Percentiles rank a stretch among this genome's conserved stretches.
These are phyloP conservation scores for Sporothrix curviconia DNA, from an alignment of 2,329 filamentous ascomycete species.

Conservation along the genomic window DNA sequence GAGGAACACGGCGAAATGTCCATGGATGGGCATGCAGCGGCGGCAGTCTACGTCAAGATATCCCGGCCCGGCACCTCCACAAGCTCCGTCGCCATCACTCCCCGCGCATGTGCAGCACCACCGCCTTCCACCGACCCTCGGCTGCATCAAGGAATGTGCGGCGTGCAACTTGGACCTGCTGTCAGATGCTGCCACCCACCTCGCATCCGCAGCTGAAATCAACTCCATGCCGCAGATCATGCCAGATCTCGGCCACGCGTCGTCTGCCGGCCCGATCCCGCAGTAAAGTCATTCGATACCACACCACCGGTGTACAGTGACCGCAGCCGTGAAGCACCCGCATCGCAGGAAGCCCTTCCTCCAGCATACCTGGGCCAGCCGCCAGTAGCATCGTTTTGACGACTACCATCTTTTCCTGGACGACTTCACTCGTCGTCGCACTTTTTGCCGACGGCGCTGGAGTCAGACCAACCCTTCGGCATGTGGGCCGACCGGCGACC, in stretches of 20 bases:
- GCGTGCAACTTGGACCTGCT: slow-evolving; percentile 53
- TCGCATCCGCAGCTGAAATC: slow-evolving; percentile 48
- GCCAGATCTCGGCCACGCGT: slow-evolving; percentile 35
- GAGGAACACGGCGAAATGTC: slow-evolving; percentile 43
- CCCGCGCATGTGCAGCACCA: slow-evolving; percentile 8
- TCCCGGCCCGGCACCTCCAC: slow-evolving; percentile 12
- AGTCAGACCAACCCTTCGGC: slow-evolving; percentile 46
- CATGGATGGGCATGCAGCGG: slow-evolving; percentile 39
- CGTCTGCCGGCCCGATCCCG: slow-evolving; percentile 32
- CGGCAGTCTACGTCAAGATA: slow-evolving; percentile 21
- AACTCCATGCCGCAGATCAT: slow-evolving; percentile 47
- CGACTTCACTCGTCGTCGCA: slow-evolving; percentile 49
- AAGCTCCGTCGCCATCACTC: background rate
- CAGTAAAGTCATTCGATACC: slow-evolving; percentile 46
- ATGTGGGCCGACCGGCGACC: slow-evolving; percentile 42
- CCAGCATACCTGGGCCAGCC: slow-evolving; percentile 35
- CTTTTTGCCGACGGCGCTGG: slow-evolving; percentile 49
- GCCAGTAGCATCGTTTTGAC: slow-evolving; percentile 39
- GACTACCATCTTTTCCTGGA: slow-evolving; percentile 56
- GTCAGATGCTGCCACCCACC: slow-evolving; percentile 50
- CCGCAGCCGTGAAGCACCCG: slow-evolving; percentile 34
- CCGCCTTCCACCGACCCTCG: slow-evolving; percentile 39
- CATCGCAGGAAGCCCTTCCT: slow-evolving; percentile 36
- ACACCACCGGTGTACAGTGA: slow-evolving; percentile 39
- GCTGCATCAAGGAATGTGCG: slow-evolving; percentile 35